Evolutionary conservation across 2,329 filamentous ascomycete genomes (phyloP).

Genomic region (Blastomyces silverae): DNA sequence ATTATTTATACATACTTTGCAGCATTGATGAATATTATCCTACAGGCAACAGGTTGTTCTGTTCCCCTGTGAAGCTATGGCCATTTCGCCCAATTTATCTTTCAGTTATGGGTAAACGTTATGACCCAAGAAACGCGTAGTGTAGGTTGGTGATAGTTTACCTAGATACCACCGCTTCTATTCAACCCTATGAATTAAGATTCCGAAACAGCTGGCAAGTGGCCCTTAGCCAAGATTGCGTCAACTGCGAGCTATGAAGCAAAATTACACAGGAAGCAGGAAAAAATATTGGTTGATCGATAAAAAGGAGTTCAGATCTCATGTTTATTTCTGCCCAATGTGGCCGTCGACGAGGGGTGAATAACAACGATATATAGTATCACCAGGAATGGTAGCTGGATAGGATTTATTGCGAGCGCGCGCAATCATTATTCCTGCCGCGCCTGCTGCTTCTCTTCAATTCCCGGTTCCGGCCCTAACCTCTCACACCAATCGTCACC

Average conservation of each 20-base stretch:
- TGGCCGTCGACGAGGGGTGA: too few relatives aligned
- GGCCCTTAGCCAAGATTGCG: not conserved
- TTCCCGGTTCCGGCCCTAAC: not conserved
- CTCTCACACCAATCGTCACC: not conserved
- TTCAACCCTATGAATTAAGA: not conserved
- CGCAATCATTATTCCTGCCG: too few relatives aligned
- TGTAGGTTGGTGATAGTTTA: too few relatives aligned
- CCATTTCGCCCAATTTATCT: not conserved
- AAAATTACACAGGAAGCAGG: not conserved
- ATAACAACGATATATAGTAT: not conserved
- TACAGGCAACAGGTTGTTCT: not conserved
- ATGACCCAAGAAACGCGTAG: too few relatives aligned
- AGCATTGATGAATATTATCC: not conserved
- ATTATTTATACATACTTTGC: not conserved
- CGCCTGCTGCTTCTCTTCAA: not conserved
- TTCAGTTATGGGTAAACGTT: not conserved
- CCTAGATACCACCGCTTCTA: not conserved
- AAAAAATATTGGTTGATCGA: not conserved
- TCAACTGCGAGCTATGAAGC: not conserved
- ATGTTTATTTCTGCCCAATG: too few relatives aligned
- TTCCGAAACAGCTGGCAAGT: not conserved
- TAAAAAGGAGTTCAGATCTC: too few relatives aligned
- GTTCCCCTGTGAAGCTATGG: not conserved
- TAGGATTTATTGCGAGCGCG: not conserved
- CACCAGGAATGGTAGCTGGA: not conserved